A percentile compares a stretch with the other conserved stretches of the same genome.
Conservation (phyloP, 805 yeast genomes). For the Nakazawaea ernobii region DNA sequence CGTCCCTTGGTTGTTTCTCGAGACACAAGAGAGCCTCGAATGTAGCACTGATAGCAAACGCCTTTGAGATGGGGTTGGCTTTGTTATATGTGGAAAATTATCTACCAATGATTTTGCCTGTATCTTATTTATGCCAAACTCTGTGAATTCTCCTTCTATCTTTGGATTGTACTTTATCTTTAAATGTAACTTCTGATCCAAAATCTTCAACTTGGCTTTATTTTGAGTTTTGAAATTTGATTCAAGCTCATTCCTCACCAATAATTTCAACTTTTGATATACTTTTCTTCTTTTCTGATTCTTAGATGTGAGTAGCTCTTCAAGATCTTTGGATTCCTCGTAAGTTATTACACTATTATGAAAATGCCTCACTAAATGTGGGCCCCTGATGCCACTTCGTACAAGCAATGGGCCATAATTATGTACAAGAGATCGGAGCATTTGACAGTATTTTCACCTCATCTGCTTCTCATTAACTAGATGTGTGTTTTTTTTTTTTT, state of each 20-base stretch:
- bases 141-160: slow-evolving; percentile 3
- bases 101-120: not conserved
- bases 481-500: not conserved
- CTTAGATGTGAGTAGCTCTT: not conserved
- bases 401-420: not conserved
- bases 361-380: not conserved
- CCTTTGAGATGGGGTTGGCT: slow-evolving; percentile 25
- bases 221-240: not conserved
- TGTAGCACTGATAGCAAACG: slow-evolving; percentile 21
- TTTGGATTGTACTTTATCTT: slow-evolving; percentile 9
- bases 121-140: slow-evolving; percentile 2
- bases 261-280: slow-evolving; percentile 1
- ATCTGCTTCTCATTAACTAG: not conserved
- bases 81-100: slow-evolving; percentile 5
- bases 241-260: slow-evolving; percentile 6
- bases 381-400: not conserved
- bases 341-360: not conserved
- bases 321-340: not conserved
- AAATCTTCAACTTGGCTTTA: slow-evolving; percentile 1
- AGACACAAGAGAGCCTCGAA: slow-evolving; percentile 22
- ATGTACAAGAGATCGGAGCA: not conserved
- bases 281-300: slow-evolving; percentile 2
- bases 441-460: not conserved
- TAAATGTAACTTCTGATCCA: slow-evolving; percentile 6
- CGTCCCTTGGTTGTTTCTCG: slow-evolving; percentile 25